Base-by-base conservation (phyloP, 345 rosid genomes). In the Moringa oleifera region DNA sequence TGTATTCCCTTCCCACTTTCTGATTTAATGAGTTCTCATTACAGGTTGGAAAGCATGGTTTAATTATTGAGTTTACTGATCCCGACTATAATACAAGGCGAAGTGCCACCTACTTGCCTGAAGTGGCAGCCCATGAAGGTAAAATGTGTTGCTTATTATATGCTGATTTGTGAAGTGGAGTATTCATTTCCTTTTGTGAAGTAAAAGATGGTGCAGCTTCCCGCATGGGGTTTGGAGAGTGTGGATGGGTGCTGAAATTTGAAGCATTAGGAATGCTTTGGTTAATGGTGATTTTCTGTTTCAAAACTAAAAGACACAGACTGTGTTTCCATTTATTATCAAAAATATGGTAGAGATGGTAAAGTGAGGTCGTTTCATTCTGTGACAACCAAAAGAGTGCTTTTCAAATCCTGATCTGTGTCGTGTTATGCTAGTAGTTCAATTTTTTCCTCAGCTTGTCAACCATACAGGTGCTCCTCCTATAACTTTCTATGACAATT, bases 41-140 rank as follows among this genome's bases (percentile, higher is more conserved):
- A 51, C 74, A 93, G 98, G 79, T 90, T 16, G 99, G 99, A 54
- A 83, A 52, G 81, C 99, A 94, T 73, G 99, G 99, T 57, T 75
- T 94, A 63, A 90, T 90, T 67, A 94, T 94, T 61, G 99, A 86
- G 76, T 94, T 94, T 69, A 64, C 74, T 61, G 97, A 90, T 66
- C 88, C 97, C 69, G 89, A 75, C 60, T 72, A 74, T 66, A 81
- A 72, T 11, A 46, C 75, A 58, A 85, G 83, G 80, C 84, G 95
- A 61, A 94, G 81, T 65, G 99, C 97, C 52, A 94, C 99, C 37
- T 94, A 94, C 68, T 67, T 94, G 80, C 99, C 99, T 60, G 99
- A 94, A 72, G 97, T 94, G 61, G 84, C 99, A 68, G 96, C 96
- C 57, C 92, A 90, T 64, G 99, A 94, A 94, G 97, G 99, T 87